Evolutionary conservation across 495 filamentous ascomycete species (phyloP).

Genomic region (Aspergillus avenaceus): DNA sequence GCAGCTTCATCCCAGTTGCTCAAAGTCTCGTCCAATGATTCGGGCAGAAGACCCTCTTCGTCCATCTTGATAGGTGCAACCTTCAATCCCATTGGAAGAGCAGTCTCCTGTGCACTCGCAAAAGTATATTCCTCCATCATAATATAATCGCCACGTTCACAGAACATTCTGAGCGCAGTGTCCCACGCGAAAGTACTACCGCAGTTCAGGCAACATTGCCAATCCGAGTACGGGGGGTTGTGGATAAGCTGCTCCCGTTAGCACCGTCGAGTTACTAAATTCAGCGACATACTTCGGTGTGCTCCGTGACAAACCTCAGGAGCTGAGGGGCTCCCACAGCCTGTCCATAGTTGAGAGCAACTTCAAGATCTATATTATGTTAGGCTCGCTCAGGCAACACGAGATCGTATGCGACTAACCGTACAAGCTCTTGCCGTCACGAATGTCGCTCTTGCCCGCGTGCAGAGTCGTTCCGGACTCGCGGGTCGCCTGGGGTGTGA

Average conservation of each 20-base stretch:
- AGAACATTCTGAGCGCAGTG: conserved; percentile 71
- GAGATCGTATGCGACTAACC: conserved; percentile 29
- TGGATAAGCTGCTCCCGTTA: conserved; percentile 32
- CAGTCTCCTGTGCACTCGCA: conserved; percentile 75
- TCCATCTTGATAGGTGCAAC: conserved; percentile 76
- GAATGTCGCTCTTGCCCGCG: conserved; percentile 79
- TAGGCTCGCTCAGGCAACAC: too few species aligned
- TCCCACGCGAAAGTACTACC: conserved; percentile 80
- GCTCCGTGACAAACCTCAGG: conserved; percentile 84
- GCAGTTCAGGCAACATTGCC: conserved; percentile 69
- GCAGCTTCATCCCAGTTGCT: conserved; percentile 57
- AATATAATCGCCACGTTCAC: conserved; percentile 64
- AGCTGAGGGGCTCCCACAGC: conserved; percentile 81
- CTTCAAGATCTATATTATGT: conserved; percentile 58
- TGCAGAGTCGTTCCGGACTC: conserved; percentile 49
- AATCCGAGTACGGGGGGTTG: conserved; percentile 66
- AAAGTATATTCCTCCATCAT: conserved; percentile 88
- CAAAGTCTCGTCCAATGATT: conserved; percentile 61
- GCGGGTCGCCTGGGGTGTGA: conserved; percentile 61
- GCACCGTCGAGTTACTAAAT: neutral
- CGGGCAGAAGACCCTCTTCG: conserved; percentile 67
- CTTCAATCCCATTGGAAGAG: conserved; percentile 68
- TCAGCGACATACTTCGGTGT: conserved; percentile 61
- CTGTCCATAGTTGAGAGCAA: conserved; percentile 88
- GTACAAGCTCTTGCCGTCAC: conserved; percentile 58